Percentiles rank a stretch among this genome's conserved stretches.
These are phyloP conservation scores for Capronia americana DNA, from an alignment of 2,329 filamentous ascomycete species.

Conservation along the genomic window DNA sequence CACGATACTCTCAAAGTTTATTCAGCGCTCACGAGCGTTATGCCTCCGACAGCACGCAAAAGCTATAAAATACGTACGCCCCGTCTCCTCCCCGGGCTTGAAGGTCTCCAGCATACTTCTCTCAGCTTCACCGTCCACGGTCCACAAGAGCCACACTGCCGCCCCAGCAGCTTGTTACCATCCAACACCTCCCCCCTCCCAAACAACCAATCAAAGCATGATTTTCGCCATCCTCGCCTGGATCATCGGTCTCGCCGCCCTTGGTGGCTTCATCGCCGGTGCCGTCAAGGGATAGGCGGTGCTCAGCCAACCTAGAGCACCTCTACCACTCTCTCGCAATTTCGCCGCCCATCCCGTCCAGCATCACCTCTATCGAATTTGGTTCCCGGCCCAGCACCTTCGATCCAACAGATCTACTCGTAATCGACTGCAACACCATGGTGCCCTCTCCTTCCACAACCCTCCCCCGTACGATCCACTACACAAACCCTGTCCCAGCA, in stretches of 20 bases:
- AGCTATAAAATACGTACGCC: not conserved
- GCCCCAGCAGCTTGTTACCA: not conserved
- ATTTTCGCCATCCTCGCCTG: not conserved
- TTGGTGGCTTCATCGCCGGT: not conserved
- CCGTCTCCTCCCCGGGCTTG: not conserved
- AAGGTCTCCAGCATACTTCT: not conserved
- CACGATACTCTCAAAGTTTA: not conserved
- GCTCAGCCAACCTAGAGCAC: not conserved
- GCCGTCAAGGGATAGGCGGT: not conserved
- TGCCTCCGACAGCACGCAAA: not conserved
- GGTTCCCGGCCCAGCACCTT: too few relatives aligned
- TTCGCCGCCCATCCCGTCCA: not conserved
- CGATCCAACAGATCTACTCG: too few relatives aligned
- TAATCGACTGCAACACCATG: too few relatives aligned
- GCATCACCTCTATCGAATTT: not conserved
- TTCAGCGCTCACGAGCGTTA: not conserved
- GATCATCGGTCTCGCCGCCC: not conserved
- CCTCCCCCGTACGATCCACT: too few relatives aligned
- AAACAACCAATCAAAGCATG: not conserved
- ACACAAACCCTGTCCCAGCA: too few relatives aligned
- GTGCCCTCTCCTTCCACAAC: too few relatives aligned
- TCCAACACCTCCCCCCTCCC: not conserved
- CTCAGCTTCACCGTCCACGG: not conserved
- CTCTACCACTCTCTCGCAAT: too few relatives aligned
- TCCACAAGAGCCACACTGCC: not conserved